Evolutionary conservation across 1,139 yeast genomes (phyloP), one percentile per base, ranked within the genome.

Genomic region (Diutina scorzettiae): DNA sequence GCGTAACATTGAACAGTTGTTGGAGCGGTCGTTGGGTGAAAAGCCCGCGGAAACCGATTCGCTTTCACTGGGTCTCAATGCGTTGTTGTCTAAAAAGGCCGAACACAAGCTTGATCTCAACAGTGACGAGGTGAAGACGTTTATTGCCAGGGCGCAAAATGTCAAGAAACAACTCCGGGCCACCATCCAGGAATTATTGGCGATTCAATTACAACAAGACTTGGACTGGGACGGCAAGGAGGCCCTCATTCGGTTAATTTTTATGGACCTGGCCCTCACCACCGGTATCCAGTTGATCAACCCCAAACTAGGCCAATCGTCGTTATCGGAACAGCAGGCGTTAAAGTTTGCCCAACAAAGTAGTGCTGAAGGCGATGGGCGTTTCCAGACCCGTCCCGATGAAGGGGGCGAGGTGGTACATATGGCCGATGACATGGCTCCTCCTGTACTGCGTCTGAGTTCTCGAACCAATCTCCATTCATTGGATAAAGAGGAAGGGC

Each of bases 221-320:
- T 63, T 82, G 50, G 76, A 67, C 45, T 52, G 76, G 3, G 82
- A 80, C 50, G 91, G 89, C 9, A 81, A 81, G 52, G 93, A 81
- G 52, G 76, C 85, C 0, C 62, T 82, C 43, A 69, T 82, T 31
- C 65, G 86, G 49, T 71, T 81, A 48, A 76, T 84, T 45, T 72
- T 77, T 47, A 66, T 81, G 44, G 87, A 81, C 56, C 74, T 81
- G 8, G 76, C 87, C 9, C 68, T 82, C 43, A 82, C 78, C 49
- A 78, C 76, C 50, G 85, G 84, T 1, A 54, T 80, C 34, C 67
- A 69, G 46, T 59, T 81, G 48, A 63, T 81, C 46, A 73, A 67
- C 14, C 33, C 41, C 4, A 23, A 14, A 19, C 21, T 32, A 12
- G n/a, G 11, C n/a, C 37, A 20, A 9, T n/a, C 14, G 9, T 11